Conservation (phyloP, 1,139 yeast genomes). For the Protomyces lactucae-debilis region DNA sequence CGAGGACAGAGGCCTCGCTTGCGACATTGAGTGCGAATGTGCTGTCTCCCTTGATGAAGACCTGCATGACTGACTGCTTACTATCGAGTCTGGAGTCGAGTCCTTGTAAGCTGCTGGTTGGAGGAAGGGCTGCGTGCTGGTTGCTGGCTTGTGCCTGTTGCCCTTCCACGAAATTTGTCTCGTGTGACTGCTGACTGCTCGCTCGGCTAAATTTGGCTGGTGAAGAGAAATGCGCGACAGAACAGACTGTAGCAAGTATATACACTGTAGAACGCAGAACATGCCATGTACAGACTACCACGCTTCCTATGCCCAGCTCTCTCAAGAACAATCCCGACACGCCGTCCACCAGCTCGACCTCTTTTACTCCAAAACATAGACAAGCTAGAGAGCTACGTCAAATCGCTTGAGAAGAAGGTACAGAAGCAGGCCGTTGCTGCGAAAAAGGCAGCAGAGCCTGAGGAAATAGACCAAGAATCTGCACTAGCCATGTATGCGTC, state of each 20-base stretch:
- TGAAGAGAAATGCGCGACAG: too few species aligned
- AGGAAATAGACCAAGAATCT: neutral
- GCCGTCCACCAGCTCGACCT: neutral
- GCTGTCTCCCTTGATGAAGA: constrained; percentile 92
- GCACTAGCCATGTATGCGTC: constrained; percentile 7
- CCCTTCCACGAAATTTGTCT: neutral
- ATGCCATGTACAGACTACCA: constrained; percentile 6
- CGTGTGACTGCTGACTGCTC: neutral
- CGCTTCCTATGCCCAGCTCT: constrained; percentile 16
- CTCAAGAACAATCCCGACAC: neutral
- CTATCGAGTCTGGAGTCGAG: neutral
- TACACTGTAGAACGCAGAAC: too few species aligned
- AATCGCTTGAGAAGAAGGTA: constrained; percentile 9
- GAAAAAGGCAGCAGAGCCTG: neutral
- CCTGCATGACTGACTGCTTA: constrained; percentile 35
- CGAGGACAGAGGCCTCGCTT: constrained; percentile 97
- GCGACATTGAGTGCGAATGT: constrained; percentile 94
- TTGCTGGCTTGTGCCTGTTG: neutral
- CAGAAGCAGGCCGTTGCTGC: neutral
- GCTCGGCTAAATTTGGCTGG: neutral
- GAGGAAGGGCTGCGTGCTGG: neutral
- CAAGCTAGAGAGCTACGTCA: constrained; percentile 19
- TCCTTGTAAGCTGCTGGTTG: neutral
- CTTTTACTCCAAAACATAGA: constrained; percentile 16
- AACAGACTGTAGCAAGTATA: too few species aligned